Conservation (phyloP, 768 basidiomycete species). For the Rhodosporidiobolus odoratus region DNA sequence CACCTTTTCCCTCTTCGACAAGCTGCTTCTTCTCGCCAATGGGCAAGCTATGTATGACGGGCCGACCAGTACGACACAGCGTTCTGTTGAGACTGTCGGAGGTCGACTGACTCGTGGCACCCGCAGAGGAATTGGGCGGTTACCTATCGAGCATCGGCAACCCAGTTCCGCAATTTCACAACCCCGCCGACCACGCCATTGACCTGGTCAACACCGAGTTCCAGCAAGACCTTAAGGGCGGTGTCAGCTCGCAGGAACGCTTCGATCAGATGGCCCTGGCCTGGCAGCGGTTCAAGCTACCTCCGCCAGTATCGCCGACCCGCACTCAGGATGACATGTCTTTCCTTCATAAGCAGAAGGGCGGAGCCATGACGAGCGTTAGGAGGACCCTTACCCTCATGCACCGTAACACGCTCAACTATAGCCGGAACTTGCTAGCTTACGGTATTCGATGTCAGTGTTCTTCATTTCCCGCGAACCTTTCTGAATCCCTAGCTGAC, state of each 20-base stretch:
- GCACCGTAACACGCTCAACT: constrained; percentile 54
- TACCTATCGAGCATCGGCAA: constrained; percentile 48
- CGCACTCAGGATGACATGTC: neutral
- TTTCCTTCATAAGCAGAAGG: neutral
- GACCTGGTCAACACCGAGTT: constrained; percentile 52
- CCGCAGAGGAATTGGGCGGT: constrained; percentile 42
- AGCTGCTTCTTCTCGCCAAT: constrained; percentile 57
- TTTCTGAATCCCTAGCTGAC: neutral
- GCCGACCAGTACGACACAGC: constrained; percentile 30
- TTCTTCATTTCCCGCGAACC: constrained; percentile 1
- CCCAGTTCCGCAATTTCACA: constrained; percentile 48
- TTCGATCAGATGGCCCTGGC: neutral
- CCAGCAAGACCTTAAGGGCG: neutral
- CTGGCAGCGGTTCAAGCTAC: neutral
- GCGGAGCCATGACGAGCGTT: neutral
- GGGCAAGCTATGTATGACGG: constrained; percentile 54
- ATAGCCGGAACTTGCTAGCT: constrained; percentile 56
- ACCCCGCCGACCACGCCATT: constrained; percentile 60
- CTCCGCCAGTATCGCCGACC: neutral
- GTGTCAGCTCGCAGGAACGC: neutral
- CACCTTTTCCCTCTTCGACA: constrained; percentile 59
- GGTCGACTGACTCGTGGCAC: constrained; percentile 23
- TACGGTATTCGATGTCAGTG: constrained; percentile 56
- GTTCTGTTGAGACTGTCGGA: neutral
- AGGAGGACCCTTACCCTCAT: constrained; percentile 43